Evolutionary conservation across 331 rosid genomes (phyloP).

Genomic region (Dryas integrifolia): DNA sequence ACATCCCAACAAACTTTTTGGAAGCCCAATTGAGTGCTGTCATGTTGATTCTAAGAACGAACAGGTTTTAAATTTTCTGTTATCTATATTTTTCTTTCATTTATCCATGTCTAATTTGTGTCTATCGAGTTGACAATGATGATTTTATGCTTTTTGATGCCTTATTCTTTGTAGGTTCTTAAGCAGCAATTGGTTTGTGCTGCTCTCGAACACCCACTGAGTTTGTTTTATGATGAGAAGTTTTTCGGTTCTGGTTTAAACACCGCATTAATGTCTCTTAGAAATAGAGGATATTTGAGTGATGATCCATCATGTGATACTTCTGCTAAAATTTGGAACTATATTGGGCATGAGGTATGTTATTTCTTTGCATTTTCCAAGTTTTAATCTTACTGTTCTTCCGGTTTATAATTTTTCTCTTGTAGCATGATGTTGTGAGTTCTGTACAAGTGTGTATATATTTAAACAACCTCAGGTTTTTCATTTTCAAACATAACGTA

Average conservation of each 20-base stretch:
- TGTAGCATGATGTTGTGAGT: conserved; percentile 6
- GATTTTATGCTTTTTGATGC: conserved; percentile 25
- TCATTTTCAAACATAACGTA: conserved; percentile 6
- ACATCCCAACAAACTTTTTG: conserved; percentile 80
- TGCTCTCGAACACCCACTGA: conserved; percentile 71
- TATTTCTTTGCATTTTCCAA: conserved; percentile 6
- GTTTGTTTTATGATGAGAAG: conserved; percentile 62
- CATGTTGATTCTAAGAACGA: conserved; percentile 77
- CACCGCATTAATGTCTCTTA: conserved; percentile 48
- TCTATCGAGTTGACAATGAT: conserved; percentile 22
- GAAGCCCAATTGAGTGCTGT: conserved; percentile 85
- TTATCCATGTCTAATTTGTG: conserved; percentile 4
- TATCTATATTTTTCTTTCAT: conserved; percentile 15
- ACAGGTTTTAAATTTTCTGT: conserved; percentile 51
- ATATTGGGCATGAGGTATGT: conserved; percentile 73
- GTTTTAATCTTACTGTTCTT: not conserved
- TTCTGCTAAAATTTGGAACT: conserved; percentile 60
- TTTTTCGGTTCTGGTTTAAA: conserved; percentile 68
- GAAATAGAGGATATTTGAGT: conserved; percentile 57
- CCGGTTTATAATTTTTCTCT: conserved; percentile 1
- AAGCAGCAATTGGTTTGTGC: conserved; percentile 87
- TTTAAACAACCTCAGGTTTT: not conserved
- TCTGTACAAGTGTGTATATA: conserved; percentile 1
- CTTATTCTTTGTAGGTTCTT: conserved; percentile 56
- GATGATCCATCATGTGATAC: conserved; percentile 46